Evolutionary conservation across 2,329 filamentous ascomycete species (phyloP), one percentile per base, ranked within the genome.

Genomic region (Ceratocystiopsis minuta): DNA sequence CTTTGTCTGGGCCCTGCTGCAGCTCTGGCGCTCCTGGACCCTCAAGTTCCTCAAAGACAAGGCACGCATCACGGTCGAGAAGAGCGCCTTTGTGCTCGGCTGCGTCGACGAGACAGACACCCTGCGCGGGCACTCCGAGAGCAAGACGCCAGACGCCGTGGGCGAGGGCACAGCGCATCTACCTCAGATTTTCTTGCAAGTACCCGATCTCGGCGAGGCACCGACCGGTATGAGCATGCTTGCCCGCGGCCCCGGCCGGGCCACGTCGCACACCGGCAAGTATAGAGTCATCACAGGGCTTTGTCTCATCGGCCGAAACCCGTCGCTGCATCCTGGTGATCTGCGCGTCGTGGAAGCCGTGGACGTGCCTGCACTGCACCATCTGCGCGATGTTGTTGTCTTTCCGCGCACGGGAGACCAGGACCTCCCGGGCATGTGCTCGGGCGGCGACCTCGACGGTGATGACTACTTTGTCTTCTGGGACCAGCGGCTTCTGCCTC

Each of bases 401-500:
- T 79, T 98, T 39, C 84, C 90, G 47, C 34, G 44, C 2, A 49
- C 47, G 4, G 57, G 53, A 14, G 52, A 54, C 20, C 66, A 62
- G 12, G 85, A 93, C 48, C 62, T 98, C 17, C 76, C 87, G 1
- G 86, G 81, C 52, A 96, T 96, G 88, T 86, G 90, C 48, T 94
- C 90, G 4, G 90, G 90, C 2, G 90, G 90, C 0, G 90, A 98
- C 54, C 68, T 98, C 0, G 90, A 98, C 54, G 90, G 90, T 0
- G 90, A 98, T 52, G 90, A 98, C 54, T 98, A 86, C 55, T 78
- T 96, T 43, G 76, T 96, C 6, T 80, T 95, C 37, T 98, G 90
- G 88, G 87, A 98, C 50, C 56, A 67, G 17, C 69, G 72, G 14
- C 63, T 98, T 7, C 64, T 92, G 20, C 84, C 84, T 0, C 40